A percentile compares a stretch with the other conserved stretches of the same genome.
Conservation (phyloP, 495 filamentous ascomycete genomes). For the Aspergillus carlsbadensis region DNA sequence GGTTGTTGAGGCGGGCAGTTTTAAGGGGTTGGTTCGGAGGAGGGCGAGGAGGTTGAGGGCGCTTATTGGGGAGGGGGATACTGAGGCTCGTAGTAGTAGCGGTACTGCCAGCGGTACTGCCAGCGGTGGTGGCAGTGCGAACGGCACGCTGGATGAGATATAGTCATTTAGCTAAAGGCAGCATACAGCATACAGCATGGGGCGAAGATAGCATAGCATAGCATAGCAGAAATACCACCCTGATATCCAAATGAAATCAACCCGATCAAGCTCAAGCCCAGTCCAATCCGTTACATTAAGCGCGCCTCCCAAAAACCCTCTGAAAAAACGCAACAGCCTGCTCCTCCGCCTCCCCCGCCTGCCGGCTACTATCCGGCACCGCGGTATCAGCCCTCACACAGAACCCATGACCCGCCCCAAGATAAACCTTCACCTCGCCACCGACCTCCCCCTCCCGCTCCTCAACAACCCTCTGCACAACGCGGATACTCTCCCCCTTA, state of each 20-base stretch:
- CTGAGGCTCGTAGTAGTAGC: too few relatives aligned
- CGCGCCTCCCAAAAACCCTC: conserved; percentile 25
- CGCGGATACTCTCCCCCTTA: conserved; percentile 13
- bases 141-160: too few relatives aligned
- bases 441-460: conserved; percentile 29
- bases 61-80: conserved; percentile 19
- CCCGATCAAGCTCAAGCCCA: too few relatives aligned
- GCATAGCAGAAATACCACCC: not conserved
- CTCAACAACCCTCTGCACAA: conserved; percentile 36
- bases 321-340: conserved; percentile 59
- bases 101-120: too few relatives aligned
- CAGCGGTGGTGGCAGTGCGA: too few relatives aligned
- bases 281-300: not conserved
- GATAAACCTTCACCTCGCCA: conserved; percentile 48
- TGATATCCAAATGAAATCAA: not conserved
- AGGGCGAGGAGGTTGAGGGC: conserved; percentile 40
- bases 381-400: conserved; percentile 50
- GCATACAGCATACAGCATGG: conserved; percentile 12
- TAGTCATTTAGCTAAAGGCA: too few relatives aligned
- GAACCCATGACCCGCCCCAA: conserved; percentile 61
- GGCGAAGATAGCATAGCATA: not conserved
- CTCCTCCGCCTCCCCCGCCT: conserved; percentile 44
- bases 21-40: conserved; percentile 48
- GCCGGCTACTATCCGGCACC: conserved; percentile 41
- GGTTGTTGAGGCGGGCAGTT: conserved; percentile 66